These are phyloP conservation scores for Coemansia sp. DNA, from an alignment of 371 early-diverging fungal species.

Conservation along the genomic window DNA sequence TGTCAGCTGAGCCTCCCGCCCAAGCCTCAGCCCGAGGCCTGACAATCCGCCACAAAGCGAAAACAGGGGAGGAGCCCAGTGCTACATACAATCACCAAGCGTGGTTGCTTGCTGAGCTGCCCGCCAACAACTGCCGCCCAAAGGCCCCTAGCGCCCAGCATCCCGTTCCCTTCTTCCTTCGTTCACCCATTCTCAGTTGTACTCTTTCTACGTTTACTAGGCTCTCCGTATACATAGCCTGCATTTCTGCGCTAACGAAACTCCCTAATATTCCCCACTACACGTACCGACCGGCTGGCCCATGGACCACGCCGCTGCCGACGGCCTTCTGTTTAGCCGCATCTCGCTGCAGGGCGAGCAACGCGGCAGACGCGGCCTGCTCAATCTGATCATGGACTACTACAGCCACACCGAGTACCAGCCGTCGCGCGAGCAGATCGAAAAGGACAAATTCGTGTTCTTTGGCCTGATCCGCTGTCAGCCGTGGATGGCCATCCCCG, in stretches of 20 bases:
- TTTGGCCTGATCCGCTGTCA: conserved; percentile 53
- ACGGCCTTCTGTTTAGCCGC: conserved; percentile 40
- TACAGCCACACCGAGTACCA: conserved; percentile 47
- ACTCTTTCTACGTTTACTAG: not conserved
- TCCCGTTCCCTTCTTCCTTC: conserved; percentile 1
- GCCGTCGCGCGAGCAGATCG: conserved; percentile 30
- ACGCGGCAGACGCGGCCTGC: conserved; percentile 19
- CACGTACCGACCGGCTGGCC: not conserved
- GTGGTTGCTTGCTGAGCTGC: not conserved
- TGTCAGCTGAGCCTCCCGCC: conserved; percentile 1
- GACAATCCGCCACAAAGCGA: not conserved
- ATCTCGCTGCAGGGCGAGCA: conserved; percentile 29
- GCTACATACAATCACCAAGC: not conserved
- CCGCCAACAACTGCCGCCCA: not conserved
- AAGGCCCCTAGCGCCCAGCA: not conserved
- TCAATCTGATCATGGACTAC: conserved; percentile 25
- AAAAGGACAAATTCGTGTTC: conserved; percentile 35
- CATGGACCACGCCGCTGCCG: conserved; percentile 7
- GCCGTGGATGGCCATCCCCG: conserved; percentile 61
- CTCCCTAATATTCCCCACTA: not conserved
- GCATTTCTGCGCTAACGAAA: not conserved
- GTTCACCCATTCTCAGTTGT: not conserved
- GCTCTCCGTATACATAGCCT: not conserved
- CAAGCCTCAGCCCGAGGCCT: not conserved
- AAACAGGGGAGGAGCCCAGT: not conserved